phyloP scores from a whole-genome alignment of 108 stramenopile genomes.

The Epithemia pelagica region DNA sequence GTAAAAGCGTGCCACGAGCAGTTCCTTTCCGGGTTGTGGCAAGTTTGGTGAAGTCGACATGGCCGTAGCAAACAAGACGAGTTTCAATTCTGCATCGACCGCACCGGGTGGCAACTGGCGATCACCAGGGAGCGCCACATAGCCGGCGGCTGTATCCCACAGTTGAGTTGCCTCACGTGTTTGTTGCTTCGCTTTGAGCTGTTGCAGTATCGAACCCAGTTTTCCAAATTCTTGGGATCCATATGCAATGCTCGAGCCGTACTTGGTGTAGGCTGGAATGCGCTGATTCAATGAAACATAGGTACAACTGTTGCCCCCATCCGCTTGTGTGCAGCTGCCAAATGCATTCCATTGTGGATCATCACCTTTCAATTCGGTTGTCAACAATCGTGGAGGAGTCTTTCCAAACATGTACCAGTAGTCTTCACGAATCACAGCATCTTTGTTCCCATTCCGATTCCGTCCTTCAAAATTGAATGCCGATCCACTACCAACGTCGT shows the following conservation, averaged over 20 bases:
- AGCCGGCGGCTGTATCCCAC: conserved; percentile 31
- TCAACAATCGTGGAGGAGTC: conserved; percentile 46
- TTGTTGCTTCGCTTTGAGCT: conserved; percentile 3
- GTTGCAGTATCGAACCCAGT: conserved; percentile 32
- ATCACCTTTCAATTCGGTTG: conserved; percentile 35
- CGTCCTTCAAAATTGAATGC: conserved; percentile 35
- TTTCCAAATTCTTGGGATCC: conserved; percentile 42
- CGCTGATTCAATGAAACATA: conserved; percentile 65
- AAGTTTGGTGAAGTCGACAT: conserved; percentile 59
- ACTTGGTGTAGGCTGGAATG: conserved; percentile 64
- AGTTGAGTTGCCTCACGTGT: background rate
- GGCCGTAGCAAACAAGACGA: conserved; percentile 52
- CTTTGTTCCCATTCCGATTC: conserved; percentile 58
- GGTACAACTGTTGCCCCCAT: conserved; percentile 55
- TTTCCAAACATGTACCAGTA: conserved; percentile 64
- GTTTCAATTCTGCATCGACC: conserved; percentile 56
- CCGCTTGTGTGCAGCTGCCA: conserved; percentile 46
- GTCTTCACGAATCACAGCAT: conserved; percentile 67
- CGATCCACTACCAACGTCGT: background rate
- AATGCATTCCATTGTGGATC: conserved; percentile 69
- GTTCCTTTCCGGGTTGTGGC: conserved; percentile 37
- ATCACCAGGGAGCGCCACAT: conserved; percentile 21
- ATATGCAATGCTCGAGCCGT: conserved; percentile 40
- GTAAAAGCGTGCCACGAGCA: conserved; percentile 63
- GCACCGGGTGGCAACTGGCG: conserved; percentile 36